Evolutionary conservation across 2,329 filamentous ascomycete species (phyloP).

Genomic region (Neocatenulostroma microsporum): DNA sequence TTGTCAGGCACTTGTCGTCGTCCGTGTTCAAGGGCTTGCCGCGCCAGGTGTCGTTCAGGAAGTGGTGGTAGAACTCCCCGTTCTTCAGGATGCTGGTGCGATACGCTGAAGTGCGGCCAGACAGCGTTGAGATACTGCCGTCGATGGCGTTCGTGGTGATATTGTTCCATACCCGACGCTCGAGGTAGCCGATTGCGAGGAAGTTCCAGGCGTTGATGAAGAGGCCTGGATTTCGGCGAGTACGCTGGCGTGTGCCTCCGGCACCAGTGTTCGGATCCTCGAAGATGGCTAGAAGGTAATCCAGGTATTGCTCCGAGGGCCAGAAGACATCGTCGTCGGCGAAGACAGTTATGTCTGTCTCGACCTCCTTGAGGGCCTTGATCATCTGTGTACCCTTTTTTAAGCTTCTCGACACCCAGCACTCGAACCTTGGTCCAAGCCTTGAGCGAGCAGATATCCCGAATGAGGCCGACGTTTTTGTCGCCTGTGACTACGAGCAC

Average conservation of each 20-base stretch:
- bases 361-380: constrained; percentile 22
- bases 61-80: constrained; percentile 37
- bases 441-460: constrained; percentile 10
- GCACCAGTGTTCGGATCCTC: constrained; percentile 43
- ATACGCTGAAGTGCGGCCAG: constrained; percentile 48
- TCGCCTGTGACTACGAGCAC: constrained; percentile 25
- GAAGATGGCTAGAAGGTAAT: constrained; percentile 32
- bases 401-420: constrained; percentile 27
- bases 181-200: constrained; percentile 52
- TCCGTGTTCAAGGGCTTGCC: constrained; percentile 46
- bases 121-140: constrained; percentile 52
- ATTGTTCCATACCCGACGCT: constrained; percentile 57
- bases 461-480: constrained; percentile 17
- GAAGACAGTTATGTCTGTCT: constrained; percentile 25
- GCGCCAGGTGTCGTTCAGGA: constrained; percentile 46
- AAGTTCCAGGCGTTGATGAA: constrained; percentile 40
- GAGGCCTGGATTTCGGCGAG: constrained; percentile 31
- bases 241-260: constrained; percentile 51
- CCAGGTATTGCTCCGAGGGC: constrained; percentile 21
- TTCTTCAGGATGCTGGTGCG: constrained; percentile 45
- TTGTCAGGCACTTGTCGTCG: constrained; percentile 56
- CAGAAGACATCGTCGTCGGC: constrained; percentile 33
- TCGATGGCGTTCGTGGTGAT: constrained; percentile 50
- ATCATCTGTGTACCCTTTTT: constrained; percentile 31
- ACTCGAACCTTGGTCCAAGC: constrained; percentile 16